Evolutionary conservation across 306 rosid genomes (phyloP), one percentile per base, ranked within the genome.

Genomic region (Prunus fruticosa): DNA sequence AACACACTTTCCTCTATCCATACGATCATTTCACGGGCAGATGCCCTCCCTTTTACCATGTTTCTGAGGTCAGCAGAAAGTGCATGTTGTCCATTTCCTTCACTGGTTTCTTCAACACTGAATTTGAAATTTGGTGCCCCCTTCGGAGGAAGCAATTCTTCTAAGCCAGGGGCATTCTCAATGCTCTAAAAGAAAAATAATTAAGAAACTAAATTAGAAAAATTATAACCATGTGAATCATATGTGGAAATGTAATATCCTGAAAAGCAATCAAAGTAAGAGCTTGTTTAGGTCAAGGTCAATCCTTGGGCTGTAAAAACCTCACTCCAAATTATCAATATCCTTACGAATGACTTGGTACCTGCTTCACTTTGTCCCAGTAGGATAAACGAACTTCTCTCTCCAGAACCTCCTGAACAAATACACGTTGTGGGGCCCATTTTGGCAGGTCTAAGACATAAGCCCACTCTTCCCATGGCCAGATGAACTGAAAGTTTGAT

Each of bases 401-500:
- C 83, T 96, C 97, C 86, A 96, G 84, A 84, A 96, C 97, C 82
- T 96, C 99, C 87, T 92, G 97, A 74, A 92, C 99, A 86, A 96
- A 92, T 53, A 92, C 98, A 71, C 97, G 97, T 65, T 96, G 99
- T 23, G 99, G 99, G 47, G 99, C 99, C 98, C 99, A 96, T 81
- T 84, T 96, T 20, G 99, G 98, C 56, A 96, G 97, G 70, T 96
- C 98, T 67, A 96, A 69, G 76, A 92, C 99, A 79, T 82, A 79
- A 63, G 97, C 92, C 99, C 99, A 96, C 86, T 96, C 99, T 82
- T 92, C 97, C 99, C 99, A 96, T 34, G 96, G 99, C 99, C 99
- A 96, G 78, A 96, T 96, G 88, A 96, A 96, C 87, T 96, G 98
- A 65, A 96, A 96, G 81, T 96, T 96, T 77, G 99, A 91, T 78